Percentiles rank a stretch among this genome's conserved stretches.
phyloP scores from a whole-genome alignment of 306 rosid genomes.

The Fragaria vesca region DNA sequence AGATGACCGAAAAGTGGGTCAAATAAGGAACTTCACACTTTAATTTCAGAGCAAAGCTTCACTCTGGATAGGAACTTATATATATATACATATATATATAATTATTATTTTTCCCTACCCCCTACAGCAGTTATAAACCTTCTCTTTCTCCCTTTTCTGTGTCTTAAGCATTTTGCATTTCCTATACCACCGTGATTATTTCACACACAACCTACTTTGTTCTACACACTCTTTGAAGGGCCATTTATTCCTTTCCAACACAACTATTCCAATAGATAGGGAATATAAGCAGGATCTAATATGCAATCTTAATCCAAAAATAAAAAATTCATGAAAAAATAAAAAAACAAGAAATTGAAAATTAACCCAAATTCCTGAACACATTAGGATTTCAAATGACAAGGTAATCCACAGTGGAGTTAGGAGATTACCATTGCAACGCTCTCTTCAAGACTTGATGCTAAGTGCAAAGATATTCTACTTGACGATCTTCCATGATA shows the following conservation, averaged over 20 bases:
- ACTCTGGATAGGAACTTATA: no score
- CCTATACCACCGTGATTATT: background rate
- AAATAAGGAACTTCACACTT: no score
- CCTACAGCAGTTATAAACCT: background rate
- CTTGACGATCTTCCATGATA: background rate
- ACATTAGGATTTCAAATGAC: background rate
- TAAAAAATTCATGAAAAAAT: background rate
- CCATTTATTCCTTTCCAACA: background rate
- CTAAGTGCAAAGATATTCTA: background rate
- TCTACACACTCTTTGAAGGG: background rate
- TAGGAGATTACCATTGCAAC: background rate
- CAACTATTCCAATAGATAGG: background rate
- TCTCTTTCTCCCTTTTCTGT: background rate
- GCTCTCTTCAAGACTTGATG: background rate
- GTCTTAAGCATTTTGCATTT: background rate
- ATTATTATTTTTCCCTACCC: background rate
- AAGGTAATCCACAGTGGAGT: background rate
- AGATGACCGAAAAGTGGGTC: no score
- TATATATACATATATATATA: no score
- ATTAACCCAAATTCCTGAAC: background rate
- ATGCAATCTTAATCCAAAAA: background rate
- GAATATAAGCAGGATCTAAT: background rate
- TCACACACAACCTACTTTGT: background rate
- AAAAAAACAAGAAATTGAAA: background rate
- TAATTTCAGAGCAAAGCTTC: no score